Evolutionary conservation across 768 basidiomycete genomes (phyloP).

Genomic region (Antrodiella citrinella): DNA sequence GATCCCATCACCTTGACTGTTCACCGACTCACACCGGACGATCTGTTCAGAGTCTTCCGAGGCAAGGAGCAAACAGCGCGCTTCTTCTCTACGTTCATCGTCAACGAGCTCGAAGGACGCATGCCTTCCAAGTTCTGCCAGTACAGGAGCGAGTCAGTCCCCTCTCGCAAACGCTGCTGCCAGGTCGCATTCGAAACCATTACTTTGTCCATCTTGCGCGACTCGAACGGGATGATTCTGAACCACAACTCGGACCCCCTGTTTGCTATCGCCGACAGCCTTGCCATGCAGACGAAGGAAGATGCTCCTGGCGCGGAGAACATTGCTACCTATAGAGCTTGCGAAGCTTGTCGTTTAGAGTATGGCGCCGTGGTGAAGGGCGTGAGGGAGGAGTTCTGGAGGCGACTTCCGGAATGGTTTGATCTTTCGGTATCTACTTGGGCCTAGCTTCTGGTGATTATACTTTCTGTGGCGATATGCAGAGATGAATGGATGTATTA

Average conservation of each 20-base stretch:
- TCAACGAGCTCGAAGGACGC: conserved; percentile 65
- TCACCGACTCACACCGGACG: conserved; percentile 39
- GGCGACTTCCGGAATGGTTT: conserved; percentile 58
- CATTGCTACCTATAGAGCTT: conserved; percentile 43
- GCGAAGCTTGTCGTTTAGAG: conserved; percentile 56
- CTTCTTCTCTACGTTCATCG: conserved; percentile 71
- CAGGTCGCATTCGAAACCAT: conserved; percentile 67
- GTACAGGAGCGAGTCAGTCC: conserved; percentile 38
- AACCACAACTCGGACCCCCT: conserved; percentile 64
- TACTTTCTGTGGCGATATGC: neutral
- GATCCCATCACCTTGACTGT: conserved; percentile 24
- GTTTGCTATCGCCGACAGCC: conserved; percentile 60
- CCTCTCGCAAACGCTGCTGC: conserved; percentile 43
- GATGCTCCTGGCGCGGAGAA: conserved; percentile 33
- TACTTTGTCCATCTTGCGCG: conserved; percentile 67
- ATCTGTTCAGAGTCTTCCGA: conserved; percentile 52
- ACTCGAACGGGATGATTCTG: conserved; percentile 59
- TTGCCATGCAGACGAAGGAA: conserved; percentile 56
- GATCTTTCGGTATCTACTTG: conserved; percentile 39
- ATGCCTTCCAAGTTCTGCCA: conserved; percentile 36
- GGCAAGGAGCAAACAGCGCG: conserved; percentile 69
- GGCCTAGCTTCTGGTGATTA: conserved; percentile 10
- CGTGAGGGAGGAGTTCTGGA: conserved; percentile 60
- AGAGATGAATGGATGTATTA: no score
- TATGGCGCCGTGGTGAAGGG: conserved; percentile 52